Evolutionary conservation across 495 filamentous ascomycete species (phyloP).

Genomic region (Penicillium lagena): DNA sequence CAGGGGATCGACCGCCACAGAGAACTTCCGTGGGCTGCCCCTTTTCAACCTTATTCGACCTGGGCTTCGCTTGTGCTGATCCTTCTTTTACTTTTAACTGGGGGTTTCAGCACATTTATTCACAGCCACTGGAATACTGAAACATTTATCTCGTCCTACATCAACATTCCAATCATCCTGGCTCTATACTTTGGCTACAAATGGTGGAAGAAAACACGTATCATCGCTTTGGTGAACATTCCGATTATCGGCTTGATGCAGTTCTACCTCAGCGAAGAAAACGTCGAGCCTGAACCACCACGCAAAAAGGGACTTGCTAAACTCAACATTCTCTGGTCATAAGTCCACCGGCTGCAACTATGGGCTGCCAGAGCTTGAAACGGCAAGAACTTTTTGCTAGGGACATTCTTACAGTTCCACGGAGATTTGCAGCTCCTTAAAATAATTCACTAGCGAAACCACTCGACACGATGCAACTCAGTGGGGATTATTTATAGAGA

Average conservation of each 20-base stretch:
- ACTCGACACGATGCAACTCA: too few relatives aligned
- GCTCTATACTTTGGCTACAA: conserved; percentile 46
- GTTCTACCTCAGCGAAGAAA: not conserved
- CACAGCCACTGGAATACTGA: conserved; percentile 30
- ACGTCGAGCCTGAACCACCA: not conserved
- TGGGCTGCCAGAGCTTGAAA: too few relatives aligned
- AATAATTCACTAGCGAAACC: too few relatives aligned
- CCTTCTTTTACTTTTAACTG: conserved; percentile 22
- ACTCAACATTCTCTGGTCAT: conserved; percentile 3
- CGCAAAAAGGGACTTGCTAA: not conserved
- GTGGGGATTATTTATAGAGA: too few relatives aligned
- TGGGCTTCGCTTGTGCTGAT: conserved; percentile 39
- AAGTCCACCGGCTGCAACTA: not conserved
- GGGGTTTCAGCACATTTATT: conserved; percentile 26
- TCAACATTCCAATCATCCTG: conserved; percentile 45
- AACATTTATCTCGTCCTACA: conserved; percentile 13
- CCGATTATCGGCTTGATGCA: conserved; percentile 3
- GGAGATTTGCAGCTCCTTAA: too few relatives aligned
- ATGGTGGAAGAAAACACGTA: conserved; percentile 39
- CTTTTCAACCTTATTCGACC: conserved; percentile 39
- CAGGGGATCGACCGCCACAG: conserved; percentile 28
- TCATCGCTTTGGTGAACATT: conserved; percentile 42
- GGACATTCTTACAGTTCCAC: too few relatives aligned
- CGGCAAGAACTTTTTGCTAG: too few relatives aligned
- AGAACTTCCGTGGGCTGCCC: conserved; percentile 39